phyloP scores from a whole-genome alignment of 225 moss, liverwort and hornwort species.

The Pseudoscleropodium purum region DNA sequence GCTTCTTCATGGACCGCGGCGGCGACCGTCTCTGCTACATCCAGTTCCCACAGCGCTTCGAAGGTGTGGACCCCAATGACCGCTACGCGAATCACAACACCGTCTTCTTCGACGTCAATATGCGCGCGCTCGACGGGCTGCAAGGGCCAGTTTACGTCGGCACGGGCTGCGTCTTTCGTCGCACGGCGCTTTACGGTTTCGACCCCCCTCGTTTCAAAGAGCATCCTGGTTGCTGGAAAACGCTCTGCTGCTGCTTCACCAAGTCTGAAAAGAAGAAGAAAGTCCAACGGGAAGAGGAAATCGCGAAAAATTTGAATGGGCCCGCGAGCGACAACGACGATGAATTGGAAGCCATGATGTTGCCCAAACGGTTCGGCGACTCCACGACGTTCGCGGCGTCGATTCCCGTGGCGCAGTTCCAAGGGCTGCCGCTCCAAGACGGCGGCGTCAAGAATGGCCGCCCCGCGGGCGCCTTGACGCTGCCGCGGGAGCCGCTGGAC shows the following conservation, averaged over 20 bases:
- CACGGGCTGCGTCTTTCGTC: constrained; percentile 73
- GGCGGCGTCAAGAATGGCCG: constrained; percentile 62
- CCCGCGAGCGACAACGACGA: constrained; percentile 25
- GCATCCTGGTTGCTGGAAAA: constrained; percentile 47
- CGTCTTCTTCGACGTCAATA: constrained; percentile 94
- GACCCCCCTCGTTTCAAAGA: constrained; percentile 69
- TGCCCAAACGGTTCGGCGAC: constrained; percentile 69
- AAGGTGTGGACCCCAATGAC: constrained; percentile 90
- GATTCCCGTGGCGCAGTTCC: constrained; percentile 70
- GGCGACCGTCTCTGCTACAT: constrained; percentile 72
- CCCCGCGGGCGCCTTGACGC: constrained; percentile 57
- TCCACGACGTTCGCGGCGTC: constrained; percentile 46
- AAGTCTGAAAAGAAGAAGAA: constrained; percentile 20
- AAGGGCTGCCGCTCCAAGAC: constrained; percentile 56
- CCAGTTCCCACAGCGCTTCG: constrained; percentile 92
- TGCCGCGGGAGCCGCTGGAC: constrained; percentile 69
- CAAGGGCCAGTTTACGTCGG: constrained; percentile 93
- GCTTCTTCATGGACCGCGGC: constrained; percentile 89
- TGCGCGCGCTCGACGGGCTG: constrained; percentile 88
- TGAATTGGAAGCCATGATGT: constrained; percentile 26
- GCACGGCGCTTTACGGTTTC: constrained; percentile 78
- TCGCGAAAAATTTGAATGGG: constrained; percentile 20
- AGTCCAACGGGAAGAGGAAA: constrained; percentile 31
- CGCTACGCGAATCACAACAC: constrained; percentile 59
- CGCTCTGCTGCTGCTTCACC: constrained; percentile 32